phyloP scores from a whole-genome alignment of 1,284 basidiomycete genomes.

The Sutorius eximius region DNA sequence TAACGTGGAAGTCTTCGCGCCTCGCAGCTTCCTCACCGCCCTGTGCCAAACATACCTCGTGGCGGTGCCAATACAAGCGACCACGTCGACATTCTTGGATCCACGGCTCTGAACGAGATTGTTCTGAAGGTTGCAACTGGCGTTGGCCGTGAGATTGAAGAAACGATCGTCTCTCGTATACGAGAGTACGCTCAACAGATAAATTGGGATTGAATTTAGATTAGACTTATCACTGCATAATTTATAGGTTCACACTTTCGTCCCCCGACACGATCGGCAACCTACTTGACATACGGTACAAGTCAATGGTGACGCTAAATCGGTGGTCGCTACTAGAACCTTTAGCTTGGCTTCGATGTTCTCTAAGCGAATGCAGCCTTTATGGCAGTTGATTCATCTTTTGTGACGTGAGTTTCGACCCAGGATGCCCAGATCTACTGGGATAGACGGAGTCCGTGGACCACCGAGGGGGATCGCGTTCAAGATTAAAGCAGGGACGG shows the following conservation, averaged over 20 bases:
- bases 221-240: conserved; percentile 12
- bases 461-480: neutral
- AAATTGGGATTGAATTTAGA: conserved; percentile 63
- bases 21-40: conserved; percentile 79
- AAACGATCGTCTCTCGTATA: conserved; percentile 80
- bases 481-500: neutral
- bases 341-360: neutral
- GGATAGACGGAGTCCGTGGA: neutral
- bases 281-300: neutral
- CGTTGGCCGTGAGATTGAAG: conserved; percentile 65
- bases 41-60: conserved; percentile 72
- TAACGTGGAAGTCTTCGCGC: conserved; percentile 8
- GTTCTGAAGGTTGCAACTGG: conserved; percentile 87
- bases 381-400: neutral
- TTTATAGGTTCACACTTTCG: conserved; percentile 2
- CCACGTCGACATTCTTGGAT: conserved; percentile 94
- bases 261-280: neutral
- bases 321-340: neutral
- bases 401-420: neutral
- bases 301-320: neutral
- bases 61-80: conserved; percentile 91
- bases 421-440: neutral
- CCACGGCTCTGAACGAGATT: conserved; percentile 86
- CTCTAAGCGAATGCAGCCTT: neutral
- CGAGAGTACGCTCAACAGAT: conserved; percentile 74